phyloP scores from a whole-genome alignment of 2,329 filamentous ascomycete genomes.

The Aspergillus sclerotialis region DNA sequence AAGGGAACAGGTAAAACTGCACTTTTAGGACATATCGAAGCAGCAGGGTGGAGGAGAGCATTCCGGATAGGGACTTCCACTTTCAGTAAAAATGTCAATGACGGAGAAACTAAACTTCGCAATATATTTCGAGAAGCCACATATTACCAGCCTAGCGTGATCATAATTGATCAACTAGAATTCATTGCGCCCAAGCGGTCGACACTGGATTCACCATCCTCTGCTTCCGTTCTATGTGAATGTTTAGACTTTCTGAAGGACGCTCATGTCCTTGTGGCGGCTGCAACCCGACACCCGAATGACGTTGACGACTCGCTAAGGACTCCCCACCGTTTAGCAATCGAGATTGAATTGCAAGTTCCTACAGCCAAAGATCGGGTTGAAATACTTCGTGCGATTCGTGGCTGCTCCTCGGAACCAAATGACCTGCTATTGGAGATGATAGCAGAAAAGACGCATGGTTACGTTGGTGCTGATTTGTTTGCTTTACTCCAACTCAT shows the following conservation, averaged over 20 bases:
- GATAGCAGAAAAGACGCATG: constrained; percentile 72
- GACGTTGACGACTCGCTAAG: constrained; percentile 66
- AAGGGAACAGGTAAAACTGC: constrained; percentile 79
- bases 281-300: constrained; percentile 64
- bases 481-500: constrained; percentile 55
- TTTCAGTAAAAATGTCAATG: constrained; percentile 29
- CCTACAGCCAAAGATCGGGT: constrained; percentile 65
- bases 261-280: constrained; percentile 63
- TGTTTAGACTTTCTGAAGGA: constrained; percentile 32
- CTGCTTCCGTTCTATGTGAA: constrained; percentile 35
- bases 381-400: constrained; percentile 63
- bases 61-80: constrained; percentile 39
- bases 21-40: constrained; percentile 61
- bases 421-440: constrained; percentile 49
- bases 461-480: constrained; percentile 76
- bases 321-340: constrained; percentile 56
- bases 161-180: constrained; percentile 74
- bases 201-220: constrained; percentile 36
- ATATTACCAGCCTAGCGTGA: constrained; percentile 63
- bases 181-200: constrained; percentile 56
- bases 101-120: constrained; percentile 51
- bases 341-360: constrained; percentile 67
- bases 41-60: constrained; percentile 63
- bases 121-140: constrained; percentile 64
- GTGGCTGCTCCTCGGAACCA: constrained; percentile 39